Percentiles rank a stretch among this genome's conserved stretches.
These are phyloP conservation scores for Rhodomyrtus tomentosa DNA, from an alignment of 345 rosid genomes.

Conservation along the genomic window DNA sequence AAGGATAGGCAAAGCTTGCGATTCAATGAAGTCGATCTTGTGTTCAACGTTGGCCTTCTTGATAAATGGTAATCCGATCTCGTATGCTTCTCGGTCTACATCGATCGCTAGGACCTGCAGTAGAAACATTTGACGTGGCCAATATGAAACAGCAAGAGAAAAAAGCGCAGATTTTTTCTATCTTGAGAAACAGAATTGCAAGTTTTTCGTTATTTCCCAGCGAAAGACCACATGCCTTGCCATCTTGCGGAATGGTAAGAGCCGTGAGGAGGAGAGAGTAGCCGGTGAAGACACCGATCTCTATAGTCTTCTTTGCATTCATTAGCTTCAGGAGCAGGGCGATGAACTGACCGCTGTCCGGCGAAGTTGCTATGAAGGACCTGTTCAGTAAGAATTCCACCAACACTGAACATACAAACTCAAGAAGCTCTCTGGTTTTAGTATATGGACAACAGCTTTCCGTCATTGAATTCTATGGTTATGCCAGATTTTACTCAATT, in stretches of 20 bases:
- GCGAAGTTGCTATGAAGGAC: conserved; percentile 13
- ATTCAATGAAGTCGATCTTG: too few relatives aligned
- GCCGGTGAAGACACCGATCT: conserved; percentile 66
- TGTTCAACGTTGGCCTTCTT: too few relatives aligned
- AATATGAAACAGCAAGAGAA: too few relatives aligned
- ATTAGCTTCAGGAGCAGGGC: conserved; percentile 37
- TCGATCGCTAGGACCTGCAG: too few relatives aligned
- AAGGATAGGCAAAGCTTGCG: too few relatives aligned
- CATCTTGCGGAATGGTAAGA: conserved; percentile 50
- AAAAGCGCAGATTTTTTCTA: too few relatives aligned
- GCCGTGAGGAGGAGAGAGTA: conserved; percentile 76
- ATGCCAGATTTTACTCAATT: background rate
- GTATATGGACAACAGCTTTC: background rate
- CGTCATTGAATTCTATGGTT: background rate
- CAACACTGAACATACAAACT: background rate
- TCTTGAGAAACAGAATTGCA: too few relatives aligned
- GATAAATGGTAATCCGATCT: too few relatives aligned
- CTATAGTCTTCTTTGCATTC: conserved; percentile 51
- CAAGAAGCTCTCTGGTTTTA: background rate
- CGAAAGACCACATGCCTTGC: too few relatives aligned
- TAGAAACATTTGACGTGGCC: too few relatives aligned
- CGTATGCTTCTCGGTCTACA: too few relatives aligned
- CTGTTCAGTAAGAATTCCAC: background rate
- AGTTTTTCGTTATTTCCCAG: too few relatives aligned
- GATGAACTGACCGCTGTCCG: conserved; percentile 55